These are phyloP conservation scores for Ambrosiella cleistominuta DNA, from an alignment of 2,329 filamentous ascomycete species.

Conservation along the genomic window DNA sequence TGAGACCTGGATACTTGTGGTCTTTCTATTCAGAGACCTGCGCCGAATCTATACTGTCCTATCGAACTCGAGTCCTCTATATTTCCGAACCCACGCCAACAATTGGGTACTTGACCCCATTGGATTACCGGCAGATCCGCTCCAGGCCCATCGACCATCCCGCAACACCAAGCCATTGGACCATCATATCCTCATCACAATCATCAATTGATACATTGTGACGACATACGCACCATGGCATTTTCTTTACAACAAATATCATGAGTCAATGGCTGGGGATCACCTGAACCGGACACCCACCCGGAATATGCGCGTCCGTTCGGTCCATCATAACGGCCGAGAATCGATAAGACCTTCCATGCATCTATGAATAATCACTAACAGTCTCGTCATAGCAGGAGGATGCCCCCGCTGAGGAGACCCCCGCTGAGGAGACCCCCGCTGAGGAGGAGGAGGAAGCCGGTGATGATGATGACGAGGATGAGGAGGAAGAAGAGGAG, in stretches of 20 bases:
- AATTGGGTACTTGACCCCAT: not conserved
- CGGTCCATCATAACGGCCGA: conserved; percentile 6
- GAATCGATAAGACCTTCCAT: conserved; percentile 18
- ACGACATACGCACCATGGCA: not conserved
- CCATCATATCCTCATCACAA: not conserved
- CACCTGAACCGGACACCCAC: not conserved
- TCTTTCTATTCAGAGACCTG: no score
- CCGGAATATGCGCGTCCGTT: not conserved
- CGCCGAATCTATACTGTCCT: no score
- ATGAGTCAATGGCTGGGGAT: not conserved
- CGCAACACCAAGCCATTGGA: not conserved
- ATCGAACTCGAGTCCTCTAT: no score
- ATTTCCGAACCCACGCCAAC: not conserved
- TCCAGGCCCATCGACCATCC: not conserved
- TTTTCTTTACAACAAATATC: not conserved
- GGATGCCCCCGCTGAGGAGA: conserved; percentile 18
- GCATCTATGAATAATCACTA: not conserved
- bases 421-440: conserved; percentile 21
- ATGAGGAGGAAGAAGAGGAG: conserved; percentile 61
- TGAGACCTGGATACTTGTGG: not conserved
- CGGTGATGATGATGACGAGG: conserved; percentile 40
- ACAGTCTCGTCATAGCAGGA: conserved; percentile 8
- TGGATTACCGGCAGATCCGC: not conserved
- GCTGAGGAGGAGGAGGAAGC: conserved; percentile 32
- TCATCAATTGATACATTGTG: not conserved